Conservation (phyloP, 306 rosid species). For the Quercus gilva region DNA sequence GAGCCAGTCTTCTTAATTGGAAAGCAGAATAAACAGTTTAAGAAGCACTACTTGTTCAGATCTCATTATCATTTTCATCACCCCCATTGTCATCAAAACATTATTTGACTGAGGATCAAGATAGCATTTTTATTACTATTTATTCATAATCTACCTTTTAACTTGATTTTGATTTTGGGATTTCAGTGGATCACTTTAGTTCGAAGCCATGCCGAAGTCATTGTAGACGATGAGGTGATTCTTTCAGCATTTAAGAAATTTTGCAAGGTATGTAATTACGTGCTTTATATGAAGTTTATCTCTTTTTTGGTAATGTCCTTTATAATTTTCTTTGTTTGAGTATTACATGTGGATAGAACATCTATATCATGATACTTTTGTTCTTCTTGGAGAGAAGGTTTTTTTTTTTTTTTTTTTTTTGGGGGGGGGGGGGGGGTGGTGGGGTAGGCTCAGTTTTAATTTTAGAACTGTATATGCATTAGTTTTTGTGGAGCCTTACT, state of each 20-base stretch:
- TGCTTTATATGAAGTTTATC: constrained; percentile 7
- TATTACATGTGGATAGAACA: not conserved
- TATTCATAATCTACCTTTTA: constrained; percentile 17
- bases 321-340: not conserved
- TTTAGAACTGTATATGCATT: not conserved
- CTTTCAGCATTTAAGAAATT: constrained; percentile 61
- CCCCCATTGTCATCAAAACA: not conserved
- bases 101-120: constrained; percentile 4
- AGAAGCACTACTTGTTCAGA: constrained; percentile 1
- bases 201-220: constrained; percentile 81
- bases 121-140: constrained; percentile 10
- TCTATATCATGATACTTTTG: not conserved
- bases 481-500: not conserved
- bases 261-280: constrained; percentile 60
- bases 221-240: constrained; percentile 66
- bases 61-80: not conserved
- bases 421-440: too few relatives aligned
- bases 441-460: too few relatives aligned
- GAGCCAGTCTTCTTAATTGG: constrained; percentile 5
- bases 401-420: too few relatives aligned
- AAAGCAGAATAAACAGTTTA: not conserved
- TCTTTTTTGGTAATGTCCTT: not conserved
- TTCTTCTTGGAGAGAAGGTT: not conserved
- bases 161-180: constrained; percentile 36
- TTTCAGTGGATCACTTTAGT: constrained; percentile 83